phyloP scores from a whole-genome alignment of 2,329 filamentous ascomycete genomes.

The Cladosporium sp. region DNA sequence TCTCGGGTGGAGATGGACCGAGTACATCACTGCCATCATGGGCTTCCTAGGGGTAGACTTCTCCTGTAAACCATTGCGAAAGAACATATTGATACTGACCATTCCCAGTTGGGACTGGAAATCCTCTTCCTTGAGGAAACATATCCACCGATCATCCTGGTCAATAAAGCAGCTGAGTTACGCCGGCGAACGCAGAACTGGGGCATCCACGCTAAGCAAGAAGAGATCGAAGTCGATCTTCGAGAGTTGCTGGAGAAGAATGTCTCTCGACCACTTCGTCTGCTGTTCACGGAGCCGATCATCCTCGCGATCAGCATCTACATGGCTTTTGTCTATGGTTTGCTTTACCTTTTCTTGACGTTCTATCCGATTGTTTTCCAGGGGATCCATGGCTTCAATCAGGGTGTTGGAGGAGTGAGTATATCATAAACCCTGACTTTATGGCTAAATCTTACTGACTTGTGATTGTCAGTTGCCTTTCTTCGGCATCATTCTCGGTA shows the following conservation, averaged over 20 bases:
- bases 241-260: conserved; percentile 38
- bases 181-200: conserved; percentile 36
- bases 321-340: conserved; percentile 39
- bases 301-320: conserved; percentile 38
- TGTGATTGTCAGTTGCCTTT: conserved; percentile 34
- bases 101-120: conserved; percentile 14
- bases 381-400: conserved; percentile 37
- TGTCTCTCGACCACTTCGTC: conserved; percentile 36
- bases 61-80: no score
- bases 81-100: neutral
- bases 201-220: conserved; percentile 36
- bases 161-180: conserved; percentile 36
- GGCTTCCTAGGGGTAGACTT: conserved; percentile 27
- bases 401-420: conserved; percentile 33
- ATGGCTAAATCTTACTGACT: neutral
- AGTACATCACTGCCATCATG: conserved; percentile 41
- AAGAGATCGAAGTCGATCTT: conserved; percentile 35
- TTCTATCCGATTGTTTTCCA: conserved; percentile 43
- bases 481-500: conserved; percentile 32
- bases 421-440: neutral
- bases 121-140: conserved; percentile 38
- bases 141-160: conserved; percentile 37
- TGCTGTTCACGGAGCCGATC: conserved; percentile 45
- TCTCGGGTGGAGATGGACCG: conserved; percentile 44
- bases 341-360: conserved; percentile 43